Conservation (phyloP, 2,329 filamentous ascomycete species). For the Calonectria pseudoreteaudii region DNA sequence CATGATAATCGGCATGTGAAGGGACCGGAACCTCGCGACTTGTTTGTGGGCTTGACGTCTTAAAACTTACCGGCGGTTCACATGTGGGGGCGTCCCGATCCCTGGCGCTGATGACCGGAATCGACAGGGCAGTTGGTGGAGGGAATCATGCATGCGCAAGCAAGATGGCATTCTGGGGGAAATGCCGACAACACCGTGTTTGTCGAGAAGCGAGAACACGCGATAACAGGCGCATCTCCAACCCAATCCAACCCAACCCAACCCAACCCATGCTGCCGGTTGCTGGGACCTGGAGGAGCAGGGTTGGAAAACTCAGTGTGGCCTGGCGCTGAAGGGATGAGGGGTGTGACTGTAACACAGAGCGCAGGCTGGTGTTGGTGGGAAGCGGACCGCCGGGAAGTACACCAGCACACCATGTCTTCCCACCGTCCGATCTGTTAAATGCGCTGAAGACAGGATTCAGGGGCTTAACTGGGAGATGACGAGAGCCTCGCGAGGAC, state of each 20-base stretch:
- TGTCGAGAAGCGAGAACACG: constrained; percentile 30
- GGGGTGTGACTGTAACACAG: constrained; percentile 9
- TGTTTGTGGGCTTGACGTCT: constrained; percentile 10
- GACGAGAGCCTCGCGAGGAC: constrained; percentile 24
- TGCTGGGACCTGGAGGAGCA: constrained; percentile 17
- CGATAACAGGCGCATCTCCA: constrained; percentile 25
- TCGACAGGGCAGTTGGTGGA: constrained; percentile 20
- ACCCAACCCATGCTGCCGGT: constrained; percentile 29
- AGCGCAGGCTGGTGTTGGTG: background rate
- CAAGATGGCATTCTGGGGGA: constrained; percentile 29
- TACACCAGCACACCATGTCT: constrained; percentile 22
- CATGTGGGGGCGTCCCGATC: constrained; percentile 22
- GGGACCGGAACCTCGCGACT: constrained; percentile 5
- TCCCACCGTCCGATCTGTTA: constrained; percentile 10
- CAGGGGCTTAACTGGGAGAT: constrained; percentile 28
- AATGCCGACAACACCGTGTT: constrained; percentile 12
- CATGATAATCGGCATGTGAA: constrained; percentile 23
- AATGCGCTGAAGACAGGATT: constrained; percentile 7
- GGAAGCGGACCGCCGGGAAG: constrained; percentile 22
- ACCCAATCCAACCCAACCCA: constrained; percentile 1
- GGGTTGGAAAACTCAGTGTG: background rate
- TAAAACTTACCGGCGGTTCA: constrained; percentile 11
- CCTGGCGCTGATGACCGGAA: constrained; percentile 16
- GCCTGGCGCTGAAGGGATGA: background rate
- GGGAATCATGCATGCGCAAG: constrained; percentile 22